phyloP scores from a whole-genome alignment of 1,284 basidiomycete genomes.

The Exobasidium cylindrosporum region DNA sequence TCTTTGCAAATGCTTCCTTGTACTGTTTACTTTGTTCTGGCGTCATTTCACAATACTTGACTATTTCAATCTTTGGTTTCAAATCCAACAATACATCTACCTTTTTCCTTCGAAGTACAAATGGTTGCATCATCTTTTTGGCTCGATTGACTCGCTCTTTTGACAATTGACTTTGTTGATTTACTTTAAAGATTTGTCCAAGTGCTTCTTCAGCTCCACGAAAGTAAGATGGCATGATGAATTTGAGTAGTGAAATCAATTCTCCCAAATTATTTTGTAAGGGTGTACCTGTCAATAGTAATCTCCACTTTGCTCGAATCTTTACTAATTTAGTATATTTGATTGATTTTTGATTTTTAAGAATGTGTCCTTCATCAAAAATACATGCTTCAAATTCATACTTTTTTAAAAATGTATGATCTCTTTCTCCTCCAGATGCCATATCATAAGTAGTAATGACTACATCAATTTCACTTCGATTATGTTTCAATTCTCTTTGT shows the following conservation, averaged over 20 bases:
- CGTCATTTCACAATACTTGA: conserved; percentile 94
- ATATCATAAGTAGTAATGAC: conserved; percentile 95
- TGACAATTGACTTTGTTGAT: conserved; percentile 76
- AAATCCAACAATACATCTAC: conserved; percentile 82
- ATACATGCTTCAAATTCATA: conserved; percentile 58
- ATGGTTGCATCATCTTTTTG: conserved; percentile 98
- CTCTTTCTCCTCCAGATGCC: conserved; percentile 71
- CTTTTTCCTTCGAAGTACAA: conserved; percentile 91
- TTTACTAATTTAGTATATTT: conserved; percentile 84
- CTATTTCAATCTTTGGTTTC: conserved; percentile 83
- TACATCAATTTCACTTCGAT: conserved; percentile 77
- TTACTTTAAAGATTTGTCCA: conserved; percentile 90
- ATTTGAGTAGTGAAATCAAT: conserved; percentile 87
- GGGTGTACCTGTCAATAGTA: conserved; percentile 93
- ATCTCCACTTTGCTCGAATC: conserved; percentile 80
- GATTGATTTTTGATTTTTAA: conserved; percentile 96
- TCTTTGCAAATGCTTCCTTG: conserved; percentile 75
- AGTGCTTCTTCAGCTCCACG: conserved; percentile 71
- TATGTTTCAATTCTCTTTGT: conserved; percentile 64
- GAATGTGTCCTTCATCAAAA: conserved; percentile 90
- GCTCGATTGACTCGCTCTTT: conserved; percentile 87
- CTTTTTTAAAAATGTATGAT: conserved; percentile 82
- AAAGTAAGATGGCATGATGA: conserved; percentile 91
- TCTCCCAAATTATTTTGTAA: conserved; percentile 82
- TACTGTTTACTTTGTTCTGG: conserved; percentile 78